phyloP scores from a whole-genome alignment of 352 stramenopile genomes.

The Phytopythium litorale region DNA sequence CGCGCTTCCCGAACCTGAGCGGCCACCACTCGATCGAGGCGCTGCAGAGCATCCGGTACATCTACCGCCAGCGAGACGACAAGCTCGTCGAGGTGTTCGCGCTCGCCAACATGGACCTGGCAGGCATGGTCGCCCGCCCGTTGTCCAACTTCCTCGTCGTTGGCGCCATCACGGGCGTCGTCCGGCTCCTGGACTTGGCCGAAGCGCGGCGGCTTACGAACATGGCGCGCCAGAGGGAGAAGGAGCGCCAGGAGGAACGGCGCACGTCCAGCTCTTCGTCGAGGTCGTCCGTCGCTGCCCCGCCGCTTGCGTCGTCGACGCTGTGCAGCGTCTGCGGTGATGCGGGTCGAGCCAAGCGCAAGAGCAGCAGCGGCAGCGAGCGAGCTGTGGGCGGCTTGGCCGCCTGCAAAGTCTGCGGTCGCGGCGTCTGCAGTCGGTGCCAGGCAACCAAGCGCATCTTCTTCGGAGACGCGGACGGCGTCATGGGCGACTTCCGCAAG shows the following conservation, averaged over 20 bases:
- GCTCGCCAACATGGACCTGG: conserved; percentile 31
- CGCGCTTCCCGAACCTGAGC: conserved; percentile 35
- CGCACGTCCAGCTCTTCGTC: conserved; percentile 16
- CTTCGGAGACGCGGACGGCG: conserved; percentile 20
- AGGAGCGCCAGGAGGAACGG: background rate
- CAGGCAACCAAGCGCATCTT: conserved; percentile 35
- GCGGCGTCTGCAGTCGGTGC: conserved; percentile 26
- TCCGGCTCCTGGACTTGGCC: conserved; percentile 36
- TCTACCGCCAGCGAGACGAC: conserved; percentile 50
- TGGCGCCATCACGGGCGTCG: conserved; percentile 38
- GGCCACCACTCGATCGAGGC: conserved; percentile 37
- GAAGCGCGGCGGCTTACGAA: conserved; percentile 41
- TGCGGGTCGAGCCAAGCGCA: conserved; percentile 1
- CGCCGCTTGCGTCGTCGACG: background rate
- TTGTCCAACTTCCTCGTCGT: conserved; percentile 32
- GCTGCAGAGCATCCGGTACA: conserved; percentile 37
- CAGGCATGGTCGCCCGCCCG: conserved; percentile 28
- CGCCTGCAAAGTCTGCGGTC: conserved; percentile 21
- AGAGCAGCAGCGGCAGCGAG: background rate
- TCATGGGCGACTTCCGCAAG: conserved; percentile 40
- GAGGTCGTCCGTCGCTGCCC: conserved; percentile 6
- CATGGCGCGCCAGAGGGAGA: conserved; percentile 21
- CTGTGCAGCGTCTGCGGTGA: conserved; percentile 20
- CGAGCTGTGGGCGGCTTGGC: background rate
- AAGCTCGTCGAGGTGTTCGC: conserved; percentile 48